Base-by-base conservation (phyloP, 176 grass and related monocot species). In the Alloteropsis semialata region DNA sequence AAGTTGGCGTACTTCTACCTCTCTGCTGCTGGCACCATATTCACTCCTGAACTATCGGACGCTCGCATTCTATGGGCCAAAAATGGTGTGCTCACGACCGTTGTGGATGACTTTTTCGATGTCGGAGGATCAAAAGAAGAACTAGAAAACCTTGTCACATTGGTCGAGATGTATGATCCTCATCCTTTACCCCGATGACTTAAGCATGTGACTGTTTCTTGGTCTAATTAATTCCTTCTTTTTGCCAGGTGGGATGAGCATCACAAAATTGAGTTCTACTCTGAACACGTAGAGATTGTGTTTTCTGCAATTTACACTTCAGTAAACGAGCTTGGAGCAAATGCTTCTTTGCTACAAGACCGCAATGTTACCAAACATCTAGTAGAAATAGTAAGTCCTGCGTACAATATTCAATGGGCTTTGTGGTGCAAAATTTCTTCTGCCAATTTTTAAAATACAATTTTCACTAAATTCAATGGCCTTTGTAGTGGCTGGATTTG, bases 61-160 rank as follows among this genome's bases (percentile, higher is more conserved):
- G 92, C 88, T 37, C 88, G 90, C 61, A 89, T 89, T 22, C 82
- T 75, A 22, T 97, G 88, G 90, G 55, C 90, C 3, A 85, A 89
- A 87, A 94, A 92, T 85, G 77, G 54, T 28, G 90, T 92, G 12
- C 90, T 97, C 24, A 88, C 90, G 19, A 92, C 88, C 15, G 18
- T 92, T 1, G 80, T 91, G 22, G 92, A 97, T 15, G 95, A 97
- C 71, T 92, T 97, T 76, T 97, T 97, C 41, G 95, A 97, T 44
- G 39, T 91, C 56, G 88, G 81, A 51, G 92, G 95, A 81, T 97
- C 95, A 34, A 80, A 51, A 63, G 90, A 94, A 78, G 95, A 97
- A 70, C 42, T 91, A 19, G 57, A 87, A 82, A 87, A 82, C 65
- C 90, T 97, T 11, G 46, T 94, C 19, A 5, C 45, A 14, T 85